Conservation (phyloP, 805 yeast genomes). For the Candida patagonica region DNA sequence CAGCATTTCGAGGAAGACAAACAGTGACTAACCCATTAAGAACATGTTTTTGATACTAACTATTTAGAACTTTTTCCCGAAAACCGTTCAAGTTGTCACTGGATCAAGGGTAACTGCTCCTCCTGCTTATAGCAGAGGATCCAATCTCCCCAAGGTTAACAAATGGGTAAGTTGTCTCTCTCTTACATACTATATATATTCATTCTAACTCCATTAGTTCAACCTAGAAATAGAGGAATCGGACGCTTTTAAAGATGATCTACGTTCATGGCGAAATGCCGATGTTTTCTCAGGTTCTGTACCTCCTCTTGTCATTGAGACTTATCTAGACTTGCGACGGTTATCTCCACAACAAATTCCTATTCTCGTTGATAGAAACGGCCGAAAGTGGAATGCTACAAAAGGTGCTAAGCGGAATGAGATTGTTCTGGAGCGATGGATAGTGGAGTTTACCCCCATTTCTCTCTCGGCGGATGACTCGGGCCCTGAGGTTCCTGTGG, state of each 20-base stretch:
- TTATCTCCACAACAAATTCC: constrained; percentile 50
- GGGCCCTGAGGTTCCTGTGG: constrained; percentile 46
- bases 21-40: too few relatives aligned
- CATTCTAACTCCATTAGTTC: constrained; percentile 25
- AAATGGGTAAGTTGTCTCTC: constrained; percentile 15
- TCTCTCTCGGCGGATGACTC: constrained; percentile 2
- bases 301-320: constrained; percentile 82
- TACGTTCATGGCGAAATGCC: constrained; percentile 49
- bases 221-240: constrained; percentile 33
- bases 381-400: constrained; percentile 40
- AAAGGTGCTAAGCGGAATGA: constrained; percentile 62
- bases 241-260: constrained; percentile 41
- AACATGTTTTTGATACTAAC: constrained; percentile 19
- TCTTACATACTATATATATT: background rate
- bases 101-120: constrained; percentile 23
- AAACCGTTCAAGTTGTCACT: constrained; percentile 30
- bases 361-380: constrained; percentile 46
- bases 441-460: constrained; percentile 48
- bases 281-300: constrained; percentile 23
- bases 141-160: constrained; percentile 18
- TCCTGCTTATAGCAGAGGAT: constrained; percentile 17
- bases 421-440: constrained; percentile 92
- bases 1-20: too few relatives aligned
- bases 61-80: constrained; percentile 32
- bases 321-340: constrained; percentile 59